Conservation (phyloP, 306 rosid genomes). For the Carpinus fangiana region DNA sequence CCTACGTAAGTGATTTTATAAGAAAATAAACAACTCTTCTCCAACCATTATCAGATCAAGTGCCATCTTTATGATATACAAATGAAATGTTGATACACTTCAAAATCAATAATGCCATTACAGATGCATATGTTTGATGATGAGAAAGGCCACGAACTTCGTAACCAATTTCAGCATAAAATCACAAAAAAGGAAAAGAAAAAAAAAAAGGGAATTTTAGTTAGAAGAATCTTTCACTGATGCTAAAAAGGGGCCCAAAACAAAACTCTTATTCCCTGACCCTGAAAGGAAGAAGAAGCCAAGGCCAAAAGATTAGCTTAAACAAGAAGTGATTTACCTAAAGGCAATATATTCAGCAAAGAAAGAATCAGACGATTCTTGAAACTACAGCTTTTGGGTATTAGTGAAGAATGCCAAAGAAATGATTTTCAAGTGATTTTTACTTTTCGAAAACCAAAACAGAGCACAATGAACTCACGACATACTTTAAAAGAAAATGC, state of each 20-base stretch:
- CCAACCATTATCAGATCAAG: neutral
- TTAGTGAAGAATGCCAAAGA: too few species aligned
- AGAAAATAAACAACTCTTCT: neutral
- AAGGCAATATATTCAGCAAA: too few species aligned
- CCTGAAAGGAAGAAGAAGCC: too few species aligned
- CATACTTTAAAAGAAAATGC: too few species aligned
- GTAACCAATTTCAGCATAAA: neutral
- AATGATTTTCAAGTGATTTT: too few species aligned
- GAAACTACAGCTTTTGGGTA: too few species aligned
- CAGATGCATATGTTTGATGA: neutral
- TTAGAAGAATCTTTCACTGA: neutral
- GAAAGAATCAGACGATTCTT: too few species aligned
- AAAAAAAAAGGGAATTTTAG: neutral
- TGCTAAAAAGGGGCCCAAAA: neutral
- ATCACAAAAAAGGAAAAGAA: neutral
- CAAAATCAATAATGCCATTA: neutral
- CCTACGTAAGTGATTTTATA: neutral
- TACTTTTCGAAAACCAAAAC: too few species aligned
- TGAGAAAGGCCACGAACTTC: neutral
- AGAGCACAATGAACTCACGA: too few species aligned
- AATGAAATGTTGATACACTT: neutral
- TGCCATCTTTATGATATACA: neutral
- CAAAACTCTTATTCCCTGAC: neutral
- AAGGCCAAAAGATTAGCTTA: too few species aligned
- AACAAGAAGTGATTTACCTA: too few species aligned